Conservation (phyloP, 2,329 filamentous ascomycete genomes). For the Zopfia rhizophila region DNA sequence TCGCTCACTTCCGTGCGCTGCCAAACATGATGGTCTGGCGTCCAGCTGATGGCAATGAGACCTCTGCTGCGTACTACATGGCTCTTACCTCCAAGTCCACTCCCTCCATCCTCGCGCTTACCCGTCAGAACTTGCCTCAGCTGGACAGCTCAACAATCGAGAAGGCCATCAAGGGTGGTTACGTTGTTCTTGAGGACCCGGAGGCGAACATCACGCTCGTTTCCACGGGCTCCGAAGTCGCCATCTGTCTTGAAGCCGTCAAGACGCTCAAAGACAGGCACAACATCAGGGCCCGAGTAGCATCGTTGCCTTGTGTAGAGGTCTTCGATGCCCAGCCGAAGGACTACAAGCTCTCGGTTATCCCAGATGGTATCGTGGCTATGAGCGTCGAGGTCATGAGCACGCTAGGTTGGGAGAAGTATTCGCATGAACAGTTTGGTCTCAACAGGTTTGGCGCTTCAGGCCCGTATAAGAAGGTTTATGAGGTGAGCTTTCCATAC, state of each 20-base stretch:
- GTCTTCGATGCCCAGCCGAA: constrained; percentile 94
- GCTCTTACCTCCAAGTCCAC: constrained; percentile 90
- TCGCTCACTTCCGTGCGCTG: constrained; percentile 97
- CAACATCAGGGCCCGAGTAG: constrained; percentile 86
- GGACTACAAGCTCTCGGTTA: constrained; percentile 92
- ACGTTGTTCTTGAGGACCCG: constrained; percentile 86
- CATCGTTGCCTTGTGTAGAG: constrained; percentile 96
- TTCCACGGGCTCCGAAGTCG: constrained; percentile 95
- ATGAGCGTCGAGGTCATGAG: constrained; percentile 96
- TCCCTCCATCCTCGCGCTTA: constrained; percentile 92
- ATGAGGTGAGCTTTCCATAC: constrained; percentile 69
- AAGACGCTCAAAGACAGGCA: constrained; percentile 92
- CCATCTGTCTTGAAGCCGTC: constrained; percentile 90
- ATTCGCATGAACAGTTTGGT: constrained; percentile 99
- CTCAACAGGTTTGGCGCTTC: constrained; percentile 99
- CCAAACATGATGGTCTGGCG: constrained; percentile 99
- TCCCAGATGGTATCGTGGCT: constrained; percentile 93
- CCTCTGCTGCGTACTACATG: constrained; percentile 95
- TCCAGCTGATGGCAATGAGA: constrained; percentile 98
- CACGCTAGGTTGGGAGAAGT: constrained; percentile 98
- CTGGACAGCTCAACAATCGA: constrained; percentile 93
- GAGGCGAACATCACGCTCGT: constrained; percentile 88
- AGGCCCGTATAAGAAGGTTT: constrained; percentile 97
- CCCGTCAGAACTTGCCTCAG: constrained; percentile 97
- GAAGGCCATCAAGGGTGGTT: constrained; percentile 92